These are phyloP conservation scores for Leccinum truebloodii DNA, from an alignment of 768 basidiomycete genomes.

Conservation along the genomic window DNA sequence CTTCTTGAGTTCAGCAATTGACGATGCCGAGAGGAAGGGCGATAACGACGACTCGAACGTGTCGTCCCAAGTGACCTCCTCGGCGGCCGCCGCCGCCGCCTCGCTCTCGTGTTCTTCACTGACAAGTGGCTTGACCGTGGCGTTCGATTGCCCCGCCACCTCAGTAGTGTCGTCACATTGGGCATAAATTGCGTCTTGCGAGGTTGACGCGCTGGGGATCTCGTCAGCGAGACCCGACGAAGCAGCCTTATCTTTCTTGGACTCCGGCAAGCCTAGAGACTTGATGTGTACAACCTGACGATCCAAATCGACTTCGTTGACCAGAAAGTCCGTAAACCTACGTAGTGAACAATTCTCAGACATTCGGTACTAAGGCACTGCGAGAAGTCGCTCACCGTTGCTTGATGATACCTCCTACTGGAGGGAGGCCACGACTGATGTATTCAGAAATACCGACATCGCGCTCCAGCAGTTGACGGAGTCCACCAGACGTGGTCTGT, in stretches of 20 bases:
- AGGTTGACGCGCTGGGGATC: conserved; percentile 11
- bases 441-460: conserved; percentile 94
- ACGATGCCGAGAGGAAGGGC: conserved; percentile 62
- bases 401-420: conserved; percentile 93
- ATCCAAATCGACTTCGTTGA: conserved; percentile 86
- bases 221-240: conserved; percentile 27
- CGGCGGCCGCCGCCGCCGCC: not conserved
- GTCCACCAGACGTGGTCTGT: conserved; percentile 47
- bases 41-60: conserved; percentile 54
- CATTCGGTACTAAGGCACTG: not conserved
- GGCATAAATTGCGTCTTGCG: conserved; percentile 13
- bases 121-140: not conserved
- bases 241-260: conserved; percentile 40
- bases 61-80: conserved; percentile 65
- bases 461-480: conserved; percentile 64
- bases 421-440: conserved; percentile 64
- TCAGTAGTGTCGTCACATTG: conserved; percentile 7
- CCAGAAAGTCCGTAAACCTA: conserved; percentile 97
- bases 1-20: conserved; percentile 61
- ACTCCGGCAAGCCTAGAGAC: conserved; percentile 69
- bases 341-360: not conserved
- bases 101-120: conserved; percentile 2
- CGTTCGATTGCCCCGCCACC: conserved; percentile 7
- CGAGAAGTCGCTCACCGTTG: conserved; percentile 64
- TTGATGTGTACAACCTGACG: conserved; percentile 81